A percentile compares a stretch with the other conserved stretches of the same genome.
Evolutionary conservation across 345 rosid genomes (phyloP).

Genomic region (Bruguiera gymnorhiza): DNA sequence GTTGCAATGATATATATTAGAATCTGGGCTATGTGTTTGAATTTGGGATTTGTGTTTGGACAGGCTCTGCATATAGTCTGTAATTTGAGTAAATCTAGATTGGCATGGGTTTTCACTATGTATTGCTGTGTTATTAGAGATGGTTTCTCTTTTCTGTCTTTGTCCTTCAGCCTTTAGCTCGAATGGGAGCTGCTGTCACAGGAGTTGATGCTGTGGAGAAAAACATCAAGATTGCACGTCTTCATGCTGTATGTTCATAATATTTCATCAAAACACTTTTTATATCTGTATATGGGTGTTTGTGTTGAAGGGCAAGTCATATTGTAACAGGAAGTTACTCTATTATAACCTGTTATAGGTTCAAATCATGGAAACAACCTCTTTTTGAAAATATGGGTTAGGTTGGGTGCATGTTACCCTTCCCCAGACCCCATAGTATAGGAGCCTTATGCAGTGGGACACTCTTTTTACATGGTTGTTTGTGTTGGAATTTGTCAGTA

Average conservation of each 20-base stretch:
- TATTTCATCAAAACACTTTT: background rate
- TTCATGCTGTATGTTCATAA: slow-evolving; percentile 74
- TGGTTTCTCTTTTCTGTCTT: slow-evolving; percentile 11
- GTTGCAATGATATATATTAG: too few species aligned
- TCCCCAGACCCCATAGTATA: too few species aligned
- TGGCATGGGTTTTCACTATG: background rate
- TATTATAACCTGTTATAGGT: too few species aligned
- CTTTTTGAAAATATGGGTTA: too few species aligned
- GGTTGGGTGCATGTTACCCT: too few species aligned
- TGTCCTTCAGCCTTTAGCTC: slow-evolving; percentile 77
- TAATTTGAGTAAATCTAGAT: background rate
- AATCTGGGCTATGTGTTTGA: too few species aligned
- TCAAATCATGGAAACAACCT: too few species aligned
- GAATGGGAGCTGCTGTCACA: slow-evolving; percentile 93
- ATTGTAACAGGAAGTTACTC: too few species aligned
- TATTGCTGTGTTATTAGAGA: background rate
- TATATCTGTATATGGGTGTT: background rate
- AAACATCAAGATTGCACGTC: slow-evolving; percentile 79
- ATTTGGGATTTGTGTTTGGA: background rate
- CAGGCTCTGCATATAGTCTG: background rate
- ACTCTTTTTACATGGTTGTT: too few species aligned
- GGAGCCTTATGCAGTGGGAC: too few species aligned
- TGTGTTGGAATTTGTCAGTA: too few species aligned
- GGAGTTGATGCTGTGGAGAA: slow-evolving; percentile 94
- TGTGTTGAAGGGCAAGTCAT: background rate